phyloP scores from a whole-genome alignment of 768 basidiomycete species.

The Chalciporus chontae region DNA sequence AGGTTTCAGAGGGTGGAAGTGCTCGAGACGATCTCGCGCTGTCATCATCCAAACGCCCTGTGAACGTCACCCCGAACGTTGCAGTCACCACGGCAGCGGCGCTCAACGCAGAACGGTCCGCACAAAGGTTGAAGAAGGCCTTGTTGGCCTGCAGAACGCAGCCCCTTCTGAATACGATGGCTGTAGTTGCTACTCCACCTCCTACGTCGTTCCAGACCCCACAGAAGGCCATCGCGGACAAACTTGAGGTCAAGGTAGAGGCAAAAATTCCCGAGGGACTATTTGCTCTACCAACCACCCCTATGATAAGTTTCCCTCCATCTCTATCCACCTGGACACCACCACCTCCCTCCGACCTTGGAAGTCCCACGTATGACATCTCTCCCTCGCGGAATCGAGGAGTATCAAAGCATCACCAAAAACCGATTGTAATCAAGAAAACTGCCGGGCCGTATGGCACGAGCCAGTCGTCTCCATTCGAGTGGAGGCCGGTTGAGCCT shows the following conservation, averaged over 20 bases:
- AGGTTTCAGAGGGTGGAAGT: constrained; percentile 30
- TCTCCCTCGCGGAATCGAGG: constrained; percentile 24
- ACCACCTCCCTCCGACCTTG: constrained; percentile 14
- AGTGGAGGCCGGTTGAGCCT: constrained; percentile 25
- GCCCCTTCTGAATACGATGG: constrained; percentile 65
- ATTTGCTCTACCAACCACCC: constrained; percentile 15
- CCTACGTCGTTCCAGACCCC: constrained; percentile 29
- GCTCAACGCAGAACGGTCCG: constrained; percentile 75
- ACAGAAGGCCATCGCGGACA: constrained; percentile 20
- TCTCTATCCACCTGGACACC: constrained; percentile 24
- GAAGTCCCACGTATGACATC: constrained; percentile 13
- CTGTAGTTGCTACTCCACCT: constrained; percentile 17
- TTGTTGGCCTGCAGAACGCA: constrained; percentile 57
- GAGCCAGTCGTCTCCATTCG: constrained; percentile 16
- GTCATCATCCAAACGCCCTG: constrained; percentile 35
- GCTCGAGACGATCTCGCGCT: constrained; percentile 42
- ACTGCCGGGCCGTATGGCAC: constrained; percentile 5
- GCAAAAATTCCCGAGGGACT: not conserved
- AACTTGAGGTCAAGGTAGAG: constrained; percentile 2
- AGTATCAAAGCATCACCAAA: constrained; percentile 32
- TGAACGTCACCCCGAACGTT: constrained; percentile 57
- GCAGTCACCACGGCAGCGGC: constrained; percentile 78
- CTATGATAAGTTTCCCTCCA: constrained; percentile 24
- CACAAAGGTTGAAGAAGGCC: constrained; percentile 64
- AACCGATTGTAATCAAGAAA: constrained; percentile 33